Percentiles rank a stretch among this genome's conserved stretches.
phyloP scores from a whole-genome alignment of 2,329 filamentous ascomycete species.

The Hymenoscyphus repandus region DNA sequence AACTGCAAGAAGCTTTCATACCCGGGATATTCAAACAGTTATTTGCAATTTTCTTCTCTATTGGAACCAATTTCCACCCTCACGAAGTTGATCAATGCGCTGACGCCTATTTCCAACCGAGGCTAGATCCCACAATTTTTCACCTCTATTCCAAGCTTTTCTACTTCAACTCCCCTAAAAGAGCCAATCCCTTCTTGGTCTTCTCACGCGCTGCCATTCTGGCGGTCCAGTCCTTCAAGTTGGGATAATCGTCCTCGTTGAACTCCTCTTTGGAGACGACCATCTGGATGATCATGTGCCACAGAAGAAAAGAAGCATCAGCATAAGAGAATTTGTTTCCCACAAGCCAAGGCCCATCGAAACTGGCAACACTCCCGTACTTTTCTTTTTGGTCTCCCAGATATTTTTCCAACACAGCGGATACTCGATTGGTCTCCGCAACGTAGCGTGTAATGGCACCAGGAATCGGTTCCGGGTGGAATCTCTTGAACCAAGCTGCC shows the following conservation, averaged over 20 bases:
- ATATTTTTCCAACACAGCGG: neutral
- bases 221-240: neutral
- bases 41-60: too few species aligned
- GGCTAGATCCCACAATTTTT: too few species aligned
- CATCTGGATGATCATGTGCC: neutral
- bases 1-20: too few species aligned
- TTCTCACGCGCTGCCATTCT: neutral
- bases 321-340: conserved; percentile 3
- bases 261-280: neutral
- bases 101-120: too few species aligned
- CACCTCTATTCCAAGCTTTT: too few species aligned
- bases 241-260: conserved; percentile 1
- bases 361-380: neutral
- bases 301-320: conserved; percentile 2
- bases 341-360: conserved; percentile 4
- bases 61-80: too few species aligned
- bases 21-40: too few species aligned
- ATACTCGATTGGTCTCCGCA: conserved; percentile 1
- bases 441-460: neutral
- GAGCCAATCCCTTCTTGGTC: neutral
- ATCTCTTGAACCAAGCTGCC: neutral
- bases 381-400: neutral
- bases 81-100: too few species aligned
- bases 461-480: neutral
- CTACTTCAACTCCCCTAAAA: too few species aligned